Evolutionary conservation across 495 filamentous ascomycete genomes (phyloP), one percentile per base, ranked within the genome.

Genomic region (Xylaria cubensis): DNA sequence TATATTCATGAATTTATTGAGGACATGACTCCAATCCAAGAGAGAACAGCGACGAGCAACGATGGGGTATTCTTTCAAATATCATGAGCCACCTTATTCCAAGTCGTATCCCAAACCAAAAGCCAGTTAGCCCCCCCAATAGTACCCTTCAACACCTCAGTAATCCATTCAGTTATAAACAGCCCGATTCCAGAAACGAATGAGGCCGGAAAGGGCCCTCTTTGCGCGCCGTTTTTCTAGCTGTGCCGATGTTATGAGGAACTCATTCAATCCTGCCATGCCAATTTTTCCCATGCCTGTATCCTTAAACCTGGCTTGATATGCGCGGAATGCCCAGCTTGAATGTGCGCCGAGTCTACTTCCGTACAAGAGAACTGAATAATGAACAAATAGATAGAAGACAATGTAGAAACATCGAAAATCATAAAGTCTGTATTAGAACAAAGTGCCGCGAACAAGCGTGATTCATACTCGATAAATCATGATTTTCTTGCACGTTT

Each of bases 401-500:
- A 63, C 9, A 64, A 64, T 24, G 29, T 26, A 46, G 3, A 29
- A n/a, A 29, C 59, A 15, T 44, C 29, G 36, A 46, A 15, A 2
- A 12, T 70, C 42, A 56, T 46, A 15, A 32, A 9, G 50, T 24
- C 19, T 19, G 39, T 34, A 51, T n/a, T n/a, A 63, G n/a, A 50
- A 19, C 3, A 19, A n/a, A 8, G 51, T 8, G 34, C 36, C 9
- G 42, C 50, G 6, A 53, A 29, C 26, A 39, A 34, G 42, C 4
- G 36, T 24, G 5, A 29, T 50, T 3, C 7, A 2, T 29, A 26
- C 46, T 46, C 39, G 19, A 61, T 68, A 64, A 42, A 24, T 76
- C 58, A 77, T 17, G 74, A 70, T 61, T 73, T 77, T 42, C 74
- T 75, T 36, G 69, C 64, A 48, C 77, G 77, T 34, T 79, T 79